phyloP scores from a whole-genome alignment of 257 asterid species.

The Agastache rugosa region DNA sequence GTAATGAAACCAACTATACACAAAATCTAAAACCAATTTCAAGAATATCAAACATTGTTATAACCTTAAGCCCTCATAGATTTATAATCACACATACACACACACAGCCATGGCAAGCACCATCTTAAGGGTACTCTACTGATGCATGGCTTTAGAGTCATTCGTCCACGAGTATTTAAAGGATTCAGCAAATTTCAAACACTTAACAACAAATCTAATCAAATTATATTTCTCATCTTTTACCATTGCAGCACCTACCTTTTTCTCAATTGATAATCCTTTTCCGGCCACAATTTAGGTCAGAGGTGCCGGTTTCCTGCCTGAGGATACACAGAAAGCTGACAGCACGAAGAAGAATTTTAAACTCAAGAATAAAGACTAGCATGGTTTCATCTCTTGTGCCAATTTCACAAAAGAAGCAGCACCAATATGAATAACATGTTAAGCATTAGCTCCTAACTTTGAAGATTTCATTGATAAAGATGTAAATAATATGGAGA shows the following conservation, averaged over 20 bases:
- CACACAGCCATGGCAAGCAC: neutral
- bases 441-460: neutral
- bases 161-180: neutral
- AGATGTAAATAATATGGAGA: neutral
- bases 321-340: neutral
- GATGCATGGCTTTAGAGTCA: neutral
- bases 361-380: neutral
- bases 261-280: neutral
- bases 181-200: neutral
- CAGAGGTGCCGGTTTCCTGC: neutral
- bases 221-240: neutral
- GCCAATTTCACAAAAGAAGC: neutral
- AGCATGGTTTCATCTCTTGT: neutral
- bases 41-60: neutral
- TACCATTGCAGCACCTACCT: neutral
- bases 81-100: neutral
- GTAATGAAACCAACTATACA: neutral
- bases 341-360: neutral
- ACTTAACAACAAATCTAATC: too few relatives aligned
- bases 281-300: neutral
- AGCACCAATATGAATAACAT: neutral
- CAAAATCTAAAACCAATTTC: neutral
- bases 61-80: neutral
- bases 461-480: neutral
- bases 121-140: too few relatives aligned